phyloP scores from a whole-genome alignment of 495 filamentous ascomycete genomes.

The Cudoniella acicularis region DNA sequence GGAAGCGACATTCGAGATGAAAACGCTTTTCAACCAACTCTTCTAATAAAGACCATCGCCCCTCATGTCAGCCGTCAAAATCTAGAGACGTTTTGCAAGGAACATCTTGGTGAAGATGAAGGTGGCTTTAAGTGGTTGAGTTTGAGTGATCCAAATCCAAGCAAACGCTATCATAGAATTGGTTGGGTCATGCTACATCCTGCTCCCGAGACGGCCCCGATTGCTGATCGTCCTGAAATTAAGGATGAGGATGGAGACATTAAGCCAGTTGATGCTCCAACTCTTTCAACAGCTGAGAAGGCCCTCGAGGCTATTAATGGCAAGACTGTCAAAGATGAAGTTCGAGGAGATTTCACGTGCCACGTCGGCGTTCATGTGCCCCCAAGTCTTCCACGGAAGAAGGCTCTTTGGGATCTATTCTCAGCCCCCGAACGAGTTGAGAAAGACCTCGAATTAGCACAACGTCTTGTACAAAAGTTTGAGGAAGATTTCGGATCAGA shows the following conservation, averaged over 20 bases:
- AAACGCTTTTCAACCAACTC: conserved; percentile 74
- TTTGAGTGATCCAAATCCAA: conserved; percentile 91
- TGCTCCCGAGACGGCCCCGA: conserved; percentile 54
- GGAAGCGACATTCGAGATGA: conserved; percentile 83
- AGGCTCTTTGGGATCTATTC: conserved; percentile 95
- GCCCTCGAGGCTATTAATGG: conserved; percentile 91
- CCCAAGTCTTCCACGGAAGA: conserved; percentile 81
- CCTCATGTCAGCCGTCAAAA: conserved; percentile 94
- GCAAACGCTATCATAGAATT: conserved; percentile 95
- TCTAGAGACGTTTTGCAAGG: conserved; percentile 86
- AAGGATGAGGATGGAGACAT: conserved; percentile 52
- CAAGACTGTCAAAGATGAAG: conserved; percentile 91
- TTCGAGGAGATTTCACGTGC: conserved; percentile 91
- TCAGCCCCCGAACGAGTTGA: conserved; percentile 85
- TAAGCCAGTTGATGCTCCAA: conserved; percentile 47
- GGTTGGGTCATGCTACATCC: conserved; percentile 96
- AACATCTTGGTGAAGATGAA: conserved; percentile 80
- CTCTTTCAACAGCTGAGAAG: conserved; percentile 64
- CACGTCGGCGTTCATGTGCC: conserved; percentile 96
- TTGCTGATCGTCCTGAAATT: conserved; percentile 39
- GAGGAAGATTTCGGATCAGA: conserved; percentile 74
- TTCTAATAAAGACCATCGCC: conserved; percentile 97
- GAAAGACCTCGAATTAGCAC: conserved; percentile 76
- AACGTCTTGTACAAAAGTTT: conserved; percentile 69
- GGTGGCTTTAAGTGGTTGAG: conserved; percentile 90